These are phyloP conservation scores for Polysphondylium violaceum DNA, from an alignment of 78 protist species.

Conservation along the genomic window DNA sequence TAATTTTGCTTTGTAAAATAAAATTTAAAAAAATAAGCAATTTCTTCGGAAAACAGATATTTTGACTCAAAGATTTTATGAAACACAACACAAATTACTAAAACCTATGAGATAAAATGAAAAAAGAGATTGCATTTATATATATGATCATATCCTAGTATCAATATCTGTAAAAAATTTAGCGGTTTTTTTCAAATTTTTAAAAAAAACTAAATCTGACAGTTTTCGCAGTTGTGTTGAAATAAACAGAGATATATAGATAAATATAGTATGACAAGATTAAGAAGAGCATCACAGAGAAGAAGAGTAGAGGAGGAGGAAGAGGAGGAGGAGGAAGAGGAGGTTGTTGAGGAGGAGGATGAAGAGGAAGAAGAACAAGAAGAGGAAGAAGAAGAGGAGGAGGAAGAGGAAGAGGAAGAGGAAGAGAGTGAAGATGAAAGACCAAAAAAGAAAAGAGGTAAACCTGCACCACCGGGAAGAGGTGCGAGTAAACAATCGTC, in stretches of 20 bases:
- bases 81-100: too few relatives aligned
- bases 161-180: too few relatives aligned
- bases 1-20: too few relatives aligned
- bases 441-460: not conserved
- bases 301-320: slow-evolving; percentile 18
- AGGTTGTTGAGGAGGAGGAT: not conserved
- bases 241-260: not conserved
- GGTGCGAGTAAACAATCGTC: not conserved
- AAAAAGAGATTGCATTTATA: not conserved
- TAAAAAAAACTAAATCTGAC: too few relatives aligned
- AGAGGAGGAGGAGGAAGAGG: slow-evolving; percentile 5
- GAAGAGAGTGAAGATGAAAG: not conserved
- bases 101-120: too few relatives aligned
- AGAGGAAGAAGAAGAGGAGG: not conserved
- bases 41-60: not conserved
- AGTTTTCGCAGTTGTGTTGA: too few relatives aligned
- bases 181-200: too few relatives aligned
- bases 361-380: not conserved
- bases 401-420: not conserved
- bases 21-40: not conserved
- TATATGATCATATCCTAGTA: too few relatives aligned
- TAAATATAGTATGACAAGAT: not conserved
- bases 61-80: not conserved
- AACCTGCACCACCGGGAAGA: not conserved
- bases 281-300: slow-evolving; percentile 23